phyloP scores from a whole-genome alignment of 176 grass and related monocot genomes.

The Urochloa ruziziensis region DNA sequence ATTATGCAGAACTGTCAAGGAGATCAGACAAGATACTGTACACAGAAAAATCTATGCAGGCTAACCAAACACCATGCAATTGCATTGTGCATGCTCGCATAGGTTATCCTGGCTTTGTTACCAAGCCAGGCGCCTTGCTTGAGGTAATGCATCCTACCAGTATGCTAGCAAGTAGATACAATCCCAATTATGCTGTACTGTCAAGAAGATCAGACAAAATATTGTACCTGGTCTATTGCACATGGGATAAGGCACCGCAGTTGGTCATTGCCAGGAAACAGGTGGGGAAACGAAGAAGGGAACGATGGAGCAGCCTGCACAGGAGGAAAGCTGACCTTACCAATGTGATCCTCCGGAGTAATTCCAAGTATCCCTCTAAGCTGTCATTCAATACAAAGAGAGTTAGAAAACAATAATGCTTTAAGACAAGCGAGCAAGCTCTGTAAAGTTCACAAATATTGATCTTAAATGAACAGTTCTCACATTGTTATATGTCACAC shows the following conservation, averaged over 20 bases:
- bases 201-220: conserved; percentile 11
- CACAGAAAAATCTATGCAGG: too few species aligned
- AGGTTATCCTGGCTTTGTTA: not conserved
- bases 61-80: too few species aligned
- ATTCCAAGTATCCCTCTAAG: conserved; percentile 79
- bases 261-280: conserved; percentile 65
- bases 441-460: not conserved
- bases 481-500: conserved; percentile 80
- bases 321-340: conserved; percentile 82
- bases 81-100: too few species aligned
- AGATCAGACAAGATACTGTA: too few species aligned
- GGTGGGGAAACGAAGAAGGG: conserved; percentile 86
- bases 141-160: not conserved
- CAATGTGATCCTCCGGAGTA: conserved; percentile 70
- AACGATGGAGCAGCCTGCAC: conserved; percentile 93
- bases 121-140: not conserved
- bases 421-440: not conserved
- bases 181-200: not conserved
- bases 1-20: too few species aligned
- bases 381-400: conserved; percentile 29
- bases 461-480: conserved; percentile 24
- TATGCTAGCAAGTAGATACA: not conserved
- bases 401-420: conserved; percentile 4
- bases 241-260: conserved; percentile 86
- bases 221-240: conserved; percentile 88